Evolutionary conservation across 805 yeast species (phyloP), one percentile per base, ranked within the genome.

Genomic region (Yarrowia hollandica): DNA sequence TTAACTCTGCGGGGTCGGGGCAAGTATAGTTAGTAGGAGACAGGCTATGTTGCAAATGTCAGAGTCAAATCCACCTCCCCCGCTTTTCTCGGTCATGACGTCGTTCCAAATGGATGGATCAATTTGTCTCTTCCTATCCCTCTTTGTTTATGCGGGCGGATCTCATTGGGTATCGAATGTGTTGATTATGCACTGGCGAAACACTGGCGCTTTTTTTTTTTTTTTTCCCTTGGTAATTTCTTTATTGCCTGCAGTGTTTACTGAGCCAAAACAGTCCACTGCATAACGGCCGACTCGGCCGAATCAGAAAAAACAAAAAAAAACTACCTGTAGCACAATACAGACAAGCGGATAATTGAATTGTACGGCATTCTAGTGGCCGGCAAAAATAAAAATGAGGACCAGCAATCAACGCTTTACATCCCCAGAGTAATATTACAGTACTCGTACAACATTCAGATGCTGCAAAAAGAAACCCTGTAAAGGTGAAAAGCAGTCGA

Each of bases 251-350:
- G 44, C 44, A 28, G 28, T 23, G 44, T 38, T 38, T 22, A 38
- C 19, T n/a, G 44, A 38, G 44, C 44, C 44, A 38, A 23, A 38
- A 14, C 10, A 7, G 26, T 11, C 42, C 41, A 9, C 22, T 44
- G 35, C 52, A 44, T 44, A 28, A 28, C 52, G 50, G 34, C 52
- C 52, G 52, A 44, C 35, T 44, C 52, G 52, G 52, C 52, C 52
- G 52, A 44, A 31, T 19, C 28, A 7, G 12, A 10, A 23, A 22
- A 6, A 5, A n/a, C 26, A n/a, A n/a, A n/a, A n/a, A n/a, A n/a
- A n/a, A n/a, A n/a, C n/a, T n/a, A n/a, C n/a, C n/a, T n/a, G n/a
- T n/a, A n/a, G n/a, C n/a, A n/a, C n/a, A n/a, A n/a, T n/a, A n/a
- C n/a, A n/a, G n/a, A n/a, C n/a, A n/a, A n/a, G 11, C 18, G 25